Evolutionary conservation across 1,284 basidiomycete genomes (phyloP), one percentile per base, ranked within the genome.

Genomic region (Tremellales sp.): DNA sequence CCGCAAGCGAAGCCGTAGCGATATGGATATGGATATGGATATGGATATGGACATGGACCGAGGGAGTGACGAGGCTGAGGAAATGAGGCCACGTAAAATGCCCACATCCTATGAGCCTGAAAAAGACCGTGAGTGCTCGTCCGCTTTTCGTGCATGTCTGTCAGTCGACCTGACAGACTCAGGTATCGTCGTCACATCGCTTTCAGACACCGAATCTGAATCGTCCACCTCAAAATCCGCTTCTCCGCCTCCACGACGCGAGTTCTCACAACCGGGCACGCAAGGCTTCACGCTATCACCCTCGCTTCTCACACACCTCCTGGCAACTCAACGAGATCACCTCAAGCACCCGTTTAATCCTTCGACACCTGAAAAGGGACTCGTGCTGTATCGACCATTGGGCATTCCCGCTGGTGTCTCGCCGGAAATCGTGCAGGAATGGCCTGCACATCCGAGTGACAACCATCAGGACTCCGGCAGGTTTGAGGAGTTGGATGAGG

Each of bases 241-340:
- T 1, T 59, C 62, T 7, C 46, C 60, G 1, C 55, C 60, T 0
- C 62, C 63, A 2, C 51, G 54, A 35, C 45, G 49, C 10, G 44
- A 61, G 21, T 56, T 72, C 4, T 52, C 60, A 1, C 70, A 72
- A 50, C 70, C 70, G 2, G 70, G 70, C n/a, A 29, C 23, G 7
- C 53, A 64, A 31, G 70, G 70, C 0, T 72, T 72, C 54, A 72
- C 65, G 5, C 55, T 72, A 12, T 66, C 63, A 15, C 70, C 70
- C 3, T 70, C 67, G 2, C 60, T 72, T 10, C 59, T 72, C 22
- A 72, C 70, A 3, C 68, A 69, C 47, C 58, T 72, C 8, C 49
- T 72, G 36, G 61, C 62, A n/a, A 46, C 61, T 1, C 66, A 66
- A 37, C 54, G 64, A 10, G 54, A 66, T 22, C 47, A 56, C 19